phyloP scores from a whole-genome alignment of 2,329 filamentous ascomycete species.

The Colletotrichum godetiae region DNA sequence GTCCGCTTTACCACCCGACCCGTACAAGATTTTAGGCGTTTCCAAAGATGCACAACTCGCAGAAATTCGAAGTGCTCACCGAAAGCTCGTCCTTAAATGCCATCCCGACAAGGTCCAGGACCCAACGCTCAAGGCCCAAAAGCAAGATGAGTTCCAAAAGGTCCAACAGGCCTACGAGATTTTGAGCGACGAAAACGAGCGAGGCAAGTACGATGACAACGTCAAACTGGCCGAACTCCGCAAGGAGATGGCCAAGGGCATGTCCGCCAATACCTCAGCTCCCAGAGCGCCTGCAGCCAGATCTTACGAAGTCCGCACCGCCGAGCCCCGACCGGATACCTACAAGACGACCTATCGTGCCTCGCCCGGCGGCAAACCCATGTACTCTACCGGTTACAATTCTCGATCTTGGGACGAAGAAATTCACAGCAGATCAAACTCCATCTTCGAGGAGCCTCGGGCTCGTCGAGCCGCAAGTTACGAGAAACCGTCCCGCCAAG shows the following conservation, averaged over 20 bases:
- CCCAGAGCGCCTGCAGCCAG: slow-evolving; percentile 52
- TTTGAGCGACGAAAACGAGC: slow-evolving; percentile 80
- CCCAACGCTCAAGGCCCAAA: slow-evolving; percentile 78
- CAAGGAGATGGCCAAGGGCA: slow-evolving; percentile 59
- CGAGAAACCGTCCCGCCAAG: slow-evolving; percentile 56
- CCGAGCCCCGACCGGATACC: slow-evolving; percentile 58
- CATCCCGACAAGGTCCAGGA: slow-evolving; percentile 94
- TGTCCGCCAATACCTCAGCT: slow-evolving; percentile 54
- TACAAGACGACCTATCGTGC: slow-evolving; percentile 49
- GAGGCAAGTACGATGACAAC: slow-evolving; percentile 82
- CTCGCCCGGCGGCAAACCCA: slow-evolving; percentile 44
- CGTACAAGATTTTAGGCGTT: slow-evolving; percentile 82
- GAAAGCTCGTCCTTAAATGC: slow-evolving; percentile 87
- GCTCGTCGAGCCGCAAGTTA: slow-evolving; percentile 62
- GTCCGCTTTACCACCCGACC: slow-evolving; percentile 73
- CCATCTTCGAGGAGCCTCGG: slow-evolving; percentile 55
- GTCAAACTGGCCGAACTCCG: slow-evolving; percentile 74
- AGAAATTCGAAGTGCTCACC: slow-evolving; percentile 82
- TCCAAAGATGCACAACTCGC: slow-evolving; percentile 75
- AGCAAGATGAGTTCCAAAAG: slow-evolving; percentile 89
- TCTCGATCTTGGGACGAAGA: slow-evolving; percentile 62
- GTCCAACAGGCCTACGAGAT: slow-evolving; percentile 95
- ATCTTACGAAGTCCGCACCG: slow-evolving; percentile 61
- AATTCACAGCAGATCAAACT: slow-evolving; percentile 46
- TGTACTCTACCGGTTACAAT: slow-evolving; percentile 48